Conservation (phyloP, 1,284 basidiomycete species). For the Dichomitus squalens region DNA sequence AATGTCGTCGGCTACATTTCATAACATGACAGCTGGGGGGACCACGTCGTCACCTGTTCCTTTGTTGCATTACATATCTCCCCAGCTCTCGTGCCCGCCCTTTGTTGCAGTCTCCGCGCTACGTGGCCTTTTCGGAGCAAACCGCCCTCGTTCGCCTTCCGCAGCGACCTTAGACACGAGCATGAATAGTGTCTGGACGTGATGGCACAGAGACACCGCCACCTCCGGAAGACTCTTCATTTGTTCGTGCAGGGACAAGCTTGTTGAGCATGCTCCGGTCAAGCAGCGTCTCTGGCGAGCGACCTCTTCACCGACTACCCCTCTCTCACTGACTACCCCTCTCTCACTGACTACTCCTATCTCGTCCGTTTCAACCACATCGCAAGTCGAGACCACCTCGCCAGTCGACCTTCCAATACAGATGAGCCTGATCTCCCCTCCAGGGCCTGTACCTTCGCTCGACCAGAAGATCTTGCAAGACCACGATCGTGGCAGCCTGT, state of each 20-base stretch:
- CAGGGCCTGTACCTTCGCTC: no score
- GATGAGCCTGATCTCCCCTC: constrained; percentile 20
- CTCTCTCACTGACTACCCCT: constrained; percentile 24
- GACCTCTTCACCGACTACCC: no score
- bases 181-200: constrained; percentile 30
- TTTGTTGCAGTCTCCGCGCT: constrained; percentile 45
- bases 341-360: no score
- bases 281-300: constrained; percentile 33
- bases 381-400: constrained; percentile 18
- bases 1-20: not conserved
- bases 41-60: constrained; percentile 14
- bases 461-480: constrained; percentile 60
- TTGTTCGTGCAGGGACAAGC: constrained; percentile 54
- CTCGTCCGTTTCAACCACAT: constrained; percentile 26
- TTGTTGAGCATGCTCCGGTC: constrained; percentile 54
- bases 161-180: constrained; percentile 36
- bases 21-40: constrained; percentile 8
- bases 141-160: constrained; percentile 61
- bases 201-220: constrained; percentile 19
- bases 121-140: constrained; percentile 55
- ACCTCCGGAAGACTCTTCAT: constrained; percentile 47
- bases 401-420: constrained; percentile 23
- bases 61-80: constrained; percentile 21
- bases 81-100: constrained; percentile 14
- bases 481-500: constrained; percentile 32